Conservation (phyloP, 352 stramenopile species). For the Globisporangium perplexum region DNA sequence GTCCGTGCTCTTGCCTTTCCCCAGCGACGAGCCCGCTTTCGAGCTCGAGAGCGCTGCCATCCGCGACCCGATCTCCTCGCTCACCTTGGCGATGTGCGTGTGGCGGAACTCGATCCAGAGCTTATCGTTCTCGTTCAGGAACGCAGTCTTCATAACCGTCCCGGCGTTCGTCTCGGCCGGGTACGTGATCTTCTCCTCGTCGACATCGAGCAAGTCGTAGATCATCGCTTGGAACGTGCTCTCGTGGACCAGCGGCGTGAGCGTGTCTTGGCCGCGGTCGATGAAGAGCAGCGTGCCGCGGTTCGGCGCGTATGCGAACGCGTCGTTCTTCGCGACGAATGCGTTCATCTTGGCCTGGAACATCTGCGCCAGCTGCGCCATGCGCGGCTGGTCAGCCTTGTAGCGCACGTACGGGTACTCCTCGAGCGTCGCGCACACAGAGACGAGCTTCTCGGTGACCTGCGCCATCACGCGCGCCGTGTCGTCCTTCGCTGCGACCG, state of each 20-base stretch:
- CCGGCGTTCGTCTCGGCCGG: slow-evolving; percentile 81
- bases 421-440: slow-evolving; percentile 94
- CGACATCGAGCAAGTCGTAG: slow-evolving; percentile 93
- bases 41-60: slow-evolving; percentile 74
- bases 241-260: slow-evolving; percentile 96
- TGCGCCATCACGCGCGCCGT: slow-evolving; percentile 27
- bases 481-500: slow-evolving; percentile 36
- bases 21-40: slow-evolving; percentile 73
- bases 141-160: slow-evolving; percentile 81
- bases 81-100: slow-evolving; percentile 93
- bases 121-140: slow-evolving; percentile 96
- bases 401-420: slow-evolving; percentile 97
- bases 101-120: slow-evolving; percentile 96
- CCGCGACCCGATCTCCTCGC: slow-evolving; percentile 69
- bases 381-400: slow-evolving; percentile 72
- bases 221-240: slow-evolving; percentile 98
- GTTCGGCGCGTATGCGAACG: slow-evolving; percentile 89
- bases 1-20: slow-evolving; percentile 79
- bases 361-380: slow-evolving; percentile 83
- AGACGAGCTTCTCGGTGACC: slow-evolving; percentile 93
- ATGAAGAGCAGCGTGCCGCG: slow-evolving; percentile 93
- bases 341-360: slow-evolving; percentile 96
- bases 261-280: slow-evolving; percentile 91
- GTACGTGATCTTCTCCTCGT: slow-evolving; percentile 93
- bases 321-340: slow-evolving; percentile 88